phyloP scores from a whole-genome alignment of 345 rosid genomes.

The Ceriops decandra region DNA sequence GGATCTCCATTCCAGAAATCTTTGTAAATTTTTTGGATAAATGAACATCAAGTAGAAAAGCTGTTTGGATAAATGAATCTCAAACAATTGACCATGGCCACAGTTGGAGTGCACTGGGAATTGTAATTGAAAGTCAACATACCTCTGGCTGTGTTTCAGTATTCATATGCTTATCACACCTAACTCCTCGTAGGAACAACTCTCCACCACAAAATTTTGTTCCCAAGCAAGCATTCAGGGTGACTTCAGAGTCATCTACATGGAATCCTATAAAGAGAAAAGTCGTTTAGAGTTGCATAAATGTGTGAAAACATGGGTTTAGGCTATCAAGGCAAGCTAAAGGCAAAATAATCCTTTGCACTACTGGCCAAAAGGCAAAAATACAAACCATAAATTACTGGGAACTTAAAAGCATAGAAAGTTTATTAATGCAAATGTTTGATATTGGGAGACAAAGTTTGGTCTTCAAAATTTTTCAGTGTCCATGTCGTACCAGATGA shows the following conservation, averaged over 20 bases:
- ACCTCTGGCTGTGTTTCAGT: conserved; percentile 61
- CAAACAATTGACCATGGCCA: background rate
- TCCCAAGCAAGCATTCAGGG: conserved; percentile 88
- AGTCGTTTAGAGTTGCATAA: background rate
- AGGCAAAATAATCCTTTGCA: background rate
- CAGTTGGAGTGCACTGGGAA: background rate
- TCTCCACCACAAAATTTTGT: conserved; percentile 79
- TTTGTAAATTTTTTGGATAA: too few species aligned
- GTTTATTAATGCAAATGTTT: background rate
- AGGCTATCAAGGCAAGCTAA: background rate
- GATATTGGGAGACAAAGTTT: background rate
- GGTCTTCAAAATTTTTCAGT: background rate
- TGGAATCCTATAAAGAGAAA: conserved; percentile 62
- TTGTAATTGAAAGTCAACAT: conserved; percentile 17
- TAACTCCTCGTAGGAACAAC: conserved; percentile 72
- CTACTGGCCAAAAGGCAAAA: background rate
- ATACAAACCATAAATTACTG: background rate
- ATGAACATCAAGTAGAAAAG: background rate
- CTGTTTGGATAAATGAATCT: background rate
- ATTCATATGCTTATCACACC: conserved; percentile 81
- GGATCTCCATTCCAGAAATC: too few species aligned
- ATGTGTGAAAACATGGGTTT: background rate
- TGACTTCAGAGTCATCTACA: conserved; percentile 93
- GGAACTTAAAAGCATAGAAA: background rate
- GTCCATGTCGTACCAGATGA: background rate